A percentile compares a stretch with the other conserved stretches of the same genome.
Evolutionary conservation across 768 basidiomycete genomes (phyloP).

Genomic region (Royoungia palumana): DNA sequence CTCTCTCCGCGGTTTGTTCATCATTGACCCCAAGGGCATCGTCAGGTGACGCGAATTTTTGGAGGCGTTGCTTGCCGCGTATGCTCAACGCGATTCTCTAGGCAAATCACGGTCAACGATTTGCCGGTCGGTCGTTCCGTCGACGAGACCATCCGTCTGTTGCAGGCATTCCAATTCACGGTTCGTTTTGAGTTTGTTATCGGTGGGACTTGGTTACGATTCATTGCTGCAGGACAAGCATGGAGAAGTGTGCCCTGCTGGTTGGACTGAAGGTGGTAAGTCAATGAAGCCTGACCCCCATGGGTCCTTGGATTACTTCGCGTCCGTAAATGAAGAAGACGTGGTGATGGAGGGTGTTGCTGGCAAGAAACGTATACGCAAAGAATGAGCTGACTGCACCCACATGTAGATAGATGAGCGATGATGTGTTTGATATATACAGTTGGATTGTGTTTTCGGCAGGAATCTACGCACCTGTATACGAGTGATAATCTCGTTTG

Average conservation of each 20-base stretch:
- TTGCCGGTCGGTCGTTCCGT: constrained; percentile 94
- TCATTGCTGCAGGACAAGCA: constrained; percentile 55
- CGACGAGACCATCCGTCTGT: constrained; percentile 85
- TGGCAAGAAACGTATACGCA: constrained; percentile 58
- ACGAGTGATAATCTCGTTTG: too few species aligned
- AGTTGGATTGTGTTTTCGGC: background rate
- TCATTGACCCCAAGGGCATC: constrained; percentile 82
- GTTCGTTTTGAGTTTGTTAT: constrained; percentile 38
- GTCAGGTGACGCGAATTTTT: constrained; percentile 45
- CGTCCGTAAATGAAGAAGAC: constrained; percentile 27
- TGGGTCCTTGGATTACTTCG: constrained; percentile 73
- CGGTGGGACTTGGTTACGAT: background rate
- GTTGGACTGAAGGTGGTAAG: constrained; percentile 79
- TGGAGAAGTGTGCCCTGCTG: constrained; percentile 91
- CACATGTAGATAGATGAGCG: background rate
- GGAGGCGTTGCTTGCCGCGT: background rate
- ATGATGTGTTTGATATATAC: background rate
- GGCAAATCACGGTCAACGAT: constrained; percentile 88
- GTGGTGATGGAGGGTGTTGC: constrained; percentile 36
- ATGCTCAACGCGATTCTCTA: constrained; percentile 20
- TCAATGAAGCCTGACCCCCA: constrained; percentile 82
- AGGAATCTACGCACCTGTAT: background rate
- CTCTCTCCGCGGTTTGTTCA: constrained; percentile 81
- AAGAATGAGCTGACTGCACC: constrained; percentile 34
- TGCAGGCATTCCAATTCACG: constrained; percentile 92